A percentile compares a stretch with the other conserved stretches of the same genome.
Evolutionary conservation across 2,329 filamentous ascomycete species (phyloP).

Genomic region (Ploettnerulaceae sp.): DNA sequence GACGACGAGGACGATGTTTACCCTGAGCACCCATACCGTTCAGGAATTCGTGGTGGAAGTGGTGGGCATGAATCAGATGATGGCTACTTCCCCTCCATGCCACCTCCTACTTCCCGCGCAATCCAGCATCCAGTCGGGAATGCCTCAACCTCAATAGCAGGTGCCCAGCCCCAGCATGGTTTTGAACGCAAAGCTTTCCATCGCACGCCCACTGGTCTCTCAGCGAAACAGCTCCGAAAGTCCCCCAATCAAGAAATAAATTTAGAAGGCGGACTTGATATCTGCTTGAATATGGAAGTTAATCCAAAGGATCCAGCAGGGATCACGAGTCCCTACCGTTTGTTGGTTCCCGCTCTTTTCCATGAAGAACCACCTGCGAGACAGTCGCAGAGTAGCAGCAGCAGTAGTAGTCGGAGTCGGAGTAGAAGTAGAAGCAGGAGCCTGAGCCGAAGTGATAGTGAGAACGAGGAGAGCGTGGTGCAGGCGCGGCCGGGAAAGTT

Average conservation of each 20-base stretch:
- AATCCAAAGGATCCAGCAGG: constrained; percentile 80
- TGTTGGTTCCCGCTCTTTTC: constrained; percentile 76
- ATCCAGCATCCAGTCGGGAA: constrained; percentile 16
- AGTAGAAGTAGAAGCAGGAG: neutral
- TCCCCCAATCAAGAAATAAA: constrained; percentile 59
- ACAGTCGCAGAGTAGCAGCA: constrained; percentile 9
- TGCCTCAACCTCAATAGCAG: constrained; percentile 25
- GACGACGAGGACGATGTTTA: constrained; percentile 18
- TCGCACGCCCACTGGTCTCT: constrained; percentile 65
- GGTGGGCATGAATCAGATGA: constrained; percentile 46
- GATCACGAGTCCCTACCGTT: constrained; percentile 79
- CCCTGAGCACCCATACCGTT: constrained; percentile 11
- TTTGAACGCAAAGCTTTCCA: constrained; percentile 44
- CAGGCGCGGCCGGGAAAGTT: neutral
- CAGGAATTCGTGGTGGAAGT: constrained; percentile 34
- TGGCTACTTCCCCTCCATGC: constrained; percentile 43
- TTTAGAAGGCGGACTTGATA: constrained; percentile 77
- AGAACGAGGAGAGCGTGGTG: neutral
- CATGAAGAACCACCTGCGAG: constrained; percentile 37
- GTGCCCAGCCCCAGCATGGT: constrained; percentile 17
- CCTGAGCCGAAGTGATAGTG: too few species aligned
- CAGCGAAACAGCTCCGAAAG: constrained; percentile 55
- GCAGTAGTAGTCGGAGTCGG: constrained; percentile 6
- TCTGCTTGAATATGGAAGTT: constrained; percentile 86
- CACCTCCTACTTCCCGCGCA: constrained; percentile 14